These are phyloP conservation scores for Neoboletus subvelutipes DNA, from an alignment of 768 basidiomycete species.

Conservation along the genomic window DNA sequence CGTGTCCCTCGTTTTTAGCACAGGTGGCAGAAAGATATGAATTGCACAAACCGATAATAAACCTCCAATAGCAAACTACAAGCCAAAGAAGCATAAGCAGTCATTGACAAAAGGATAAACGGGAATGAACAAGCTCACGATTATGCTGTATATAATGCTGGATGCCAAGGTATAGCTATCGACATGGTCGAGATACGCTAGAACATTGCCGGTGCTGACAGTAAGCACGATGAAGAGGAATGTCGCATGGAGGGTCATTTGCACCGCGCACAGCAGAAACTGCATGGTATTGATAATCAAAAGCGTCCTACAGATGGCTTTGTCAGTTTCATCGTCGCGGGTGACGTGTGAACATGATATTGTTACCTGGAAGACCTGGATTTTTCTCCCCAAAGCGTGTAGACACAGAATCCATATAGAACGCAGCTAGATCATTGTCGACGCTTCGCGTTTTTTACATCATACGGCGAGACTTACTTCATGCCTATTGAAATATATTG, in stretches of 20 bases:
- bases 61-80: conserved; percentile 15
- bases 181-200: background rate
- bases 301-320: conserved; percentile 1
- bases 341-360: too few relatives aligned
- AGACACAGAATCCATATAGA: conserved; percentile 15
- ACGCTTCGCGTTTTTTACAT: background rate
- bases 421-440: conserved; percentile 12
- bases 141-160: conserved; percentile 9
- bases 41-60: conserved; percentile 19
- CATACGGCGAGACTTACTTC: conserved; percentile 9
- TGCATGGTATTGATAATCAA: conserved; percentile 12
- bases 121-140: conserved; percentile 5
- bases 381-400: conserved; percentile 15
- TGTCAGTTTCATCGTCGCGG: background rate
- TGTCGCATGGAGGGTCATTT: conserved; percentile 2
- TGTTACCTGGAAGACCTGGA: conserved; percentile 8
- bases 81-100: background rate
- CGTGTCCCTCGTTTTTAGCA: background rate
- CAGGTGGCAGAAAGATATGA: background rate
- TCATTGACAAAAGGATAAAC: background rate
- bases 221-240: conserved; percentile 5
- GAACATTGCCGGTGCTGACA: background rate
- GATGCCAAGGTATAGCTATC: background rate
- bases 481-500: conserved; percentile 7
- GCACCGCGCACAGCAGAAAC: conserved; percentile 19